These are phyloP conservation scores for Candida piceae DNA, from an alignment of 805 yeast species.

Conservation along the genomic window DNA sequence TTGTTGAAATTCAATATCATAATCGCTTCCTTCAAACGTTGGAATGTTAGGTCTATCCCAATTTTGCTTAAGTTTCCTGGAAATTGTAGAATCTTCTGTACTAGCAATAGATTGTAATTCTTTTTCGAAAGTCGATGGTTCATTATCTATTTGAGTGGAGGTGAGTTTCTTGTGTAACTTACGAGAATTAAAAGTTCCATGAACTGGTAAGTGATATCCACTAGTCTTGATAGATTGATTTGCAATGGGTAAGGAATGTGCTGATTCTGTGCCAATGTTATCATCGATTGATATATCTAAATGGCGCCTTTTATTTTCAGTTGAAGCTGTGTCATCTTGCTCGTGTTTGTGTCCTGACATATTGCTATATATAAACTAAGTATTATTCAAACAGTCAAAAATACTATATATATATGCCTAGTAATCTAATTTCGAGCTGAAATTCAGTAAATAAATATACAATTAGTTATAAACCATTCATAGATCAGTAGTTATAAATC, in stretches of 20 bases:
- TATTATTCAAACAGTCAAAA: too few species aligned
- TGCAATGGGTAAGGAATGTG: slow-evolving; percentile 29
- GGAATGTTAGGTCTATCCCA: slow-evolving; percentile 56
- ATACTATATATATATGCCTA: too few species aligned
- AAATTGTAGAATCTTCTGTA: slow-evolving; percentile 25
- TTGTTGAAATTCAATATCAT: slow-evolving; percentile 78
- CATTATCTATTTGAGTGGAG: slow-evolving; percentile 25
- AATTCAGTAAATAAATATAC: too few species aligned
- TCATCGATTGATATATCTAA: slow-evolving; percentile 19
- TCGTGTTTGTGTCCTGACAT: slow-evolving; percentile 7
- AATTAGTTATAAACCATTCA: too few species aligned
- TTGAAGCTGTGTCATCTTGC: slow-evolving; percentile 5
- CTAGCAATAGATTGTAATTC: slow-evolving; percentile 43
- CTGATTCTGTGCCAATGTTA: slow-evolving; percentile 20
- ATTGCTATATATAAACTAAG: too few species aligned
- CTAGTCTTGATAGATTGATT: slow-evolving; percentile 23
- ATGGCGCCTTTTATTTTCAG: slow-evolving; percentile 18
- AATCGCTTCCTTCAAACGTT: slow-evolving; percentile 41
- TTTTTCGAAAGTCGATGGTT: slow-evolving; percentile 47
- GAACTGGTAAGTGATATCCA: slow-evolving; percentile 29
- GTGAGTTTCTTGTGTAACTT: slow-evolving; percentile 26
- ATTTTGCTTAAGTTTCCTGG: slow-evolving; percentile 24
- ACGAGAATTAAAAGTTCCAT: slow-evolving; percentile 19
- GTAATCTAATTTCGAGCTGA: too few species aligned
- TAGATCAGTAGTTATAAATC: too few species aligned